Evolutionary conservation across 805 yeast species (phyloP).

Genomic region (Jamesozyma hellenica): DNA sequence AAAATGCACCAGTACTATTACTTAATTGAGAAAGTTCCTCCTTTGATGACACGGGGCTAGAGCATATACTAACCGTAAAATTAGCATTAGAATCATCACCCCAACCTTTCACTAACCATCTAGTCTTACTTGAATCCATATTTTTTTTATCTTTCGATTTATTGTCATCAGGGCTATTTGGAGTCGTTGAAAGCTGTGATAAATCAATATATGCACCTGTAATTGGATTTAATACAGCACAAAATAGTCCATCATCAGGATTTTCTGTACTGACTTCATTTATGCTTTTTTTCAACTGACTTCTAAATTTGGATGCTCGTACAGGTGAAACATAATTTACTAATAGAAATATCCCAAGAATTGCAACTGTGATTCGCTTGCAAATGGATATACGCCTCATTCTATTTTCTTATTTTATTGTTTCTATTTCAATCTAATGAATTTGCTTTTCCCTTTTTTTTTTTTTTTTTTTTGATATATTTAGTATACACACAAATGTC

Average conservation of each 20-base stretch:
- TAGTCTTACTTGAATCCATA: constrained; percentile 12
- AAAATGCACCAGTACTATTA: constrained; percentile 44
- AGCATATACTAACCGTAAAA: constrained; percentile 66
- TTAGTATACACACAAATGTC: too few relatives aligned
- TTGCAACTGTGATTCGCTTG: background rate
- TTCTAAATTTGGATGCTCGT: background rate
- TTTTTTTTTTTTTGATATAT: too few relatives aligned
- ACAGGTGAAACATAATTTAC: background rate
- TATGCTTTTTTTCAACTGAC: background rate
- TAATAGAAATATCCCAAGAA: background rate
- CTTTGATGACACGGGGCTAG: constrained; percentile 36
- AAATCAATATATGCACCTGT: constrained; percentile 27
- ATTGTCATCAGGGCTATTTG: constrained; percentile 10
- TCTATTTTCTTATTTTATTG: too few relatives aligned
- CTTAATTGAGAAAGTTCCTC: constrained; percentile 19
- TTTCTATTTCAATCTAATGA: too few relatives aligned
- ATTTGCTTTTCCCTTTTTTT: too few relatives aligned
- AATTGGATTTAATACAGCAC: constrained; percentile 25
- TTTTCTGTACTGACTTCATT: background rate
- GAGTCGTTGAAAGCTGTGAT: constrained; percentile 25
- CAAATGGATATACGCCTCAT: background rate
- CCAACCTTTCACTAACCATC: constrained; percentile 60
- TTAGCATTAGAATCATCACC: constrained; percentile 57
- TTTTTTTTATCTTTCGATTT: background rate
- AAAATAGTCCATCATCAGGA: constrained; percentile 13